These are phyloP conservation scores for Crassisporium funariophilum DNA, from an alignment of 768 basidiomycete species.

Conservation along the genomic window DNA sequence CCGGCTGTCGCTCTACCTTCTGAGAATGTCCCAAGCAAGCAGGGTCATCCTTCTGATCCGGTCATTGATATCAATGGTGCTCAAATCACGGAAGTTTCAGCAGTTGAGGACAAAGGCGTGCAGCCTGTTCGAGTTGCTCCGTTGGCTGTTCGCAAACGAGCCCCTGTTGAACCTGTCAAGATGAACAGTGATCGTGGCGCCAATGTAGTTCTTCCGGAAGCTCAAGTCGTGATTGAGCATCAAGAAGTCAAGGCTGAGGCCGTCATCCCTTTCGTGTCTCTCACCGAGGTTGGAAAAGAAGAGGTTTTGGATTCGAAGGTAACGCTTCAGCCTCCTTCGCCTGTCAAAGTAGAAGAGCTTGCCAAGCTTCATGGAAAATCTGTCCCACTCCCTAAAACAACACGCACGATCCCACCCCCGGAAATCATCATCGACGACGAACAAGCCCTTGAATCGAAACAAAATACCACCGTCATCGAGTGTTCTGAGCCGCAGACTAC, in stretches of 20 bases:
- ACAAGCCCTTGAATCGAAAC: background rate
- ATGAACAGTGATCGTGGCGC: background rate
- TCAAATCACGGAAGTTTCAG: background rate
- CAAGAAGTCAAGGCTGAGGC: no score
- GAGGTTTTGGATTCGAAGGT: no score
- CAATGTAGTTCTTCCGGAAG: background rate
- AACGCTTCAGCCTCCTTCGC: constrained; percentile 4
- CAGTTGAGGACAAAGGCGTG: background rate
- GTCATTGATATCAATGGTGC: background rate
- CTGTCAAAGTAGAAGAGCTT: no score
- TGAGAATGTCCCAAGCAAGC: background rate
- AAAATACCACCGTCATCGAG: background rate
- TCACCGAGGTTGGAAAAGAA: no score
- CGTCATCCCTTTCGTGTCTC: no score
- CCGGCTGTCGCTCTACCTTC: background rate
- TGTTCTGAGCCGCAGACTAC: background rate
- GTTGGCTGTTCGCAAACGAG: constrained; percentile 1
- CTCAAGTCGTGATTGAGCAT: background rate
- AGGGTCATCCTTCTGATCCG: background rate
- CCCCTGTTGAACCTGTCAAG: background rate
- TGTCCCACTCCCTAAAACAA: no score
- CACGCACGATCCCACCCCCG: no score
- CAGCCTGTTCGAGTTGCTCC: background rate
- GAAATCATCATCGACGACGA: constrained; percentile 3
- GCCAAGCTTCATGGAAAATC: no score